These are phyloP conservation scores for Colletotrichum sp. DNA, from an alignment of 2,329 filamentous ascomycete genomes.

Conservation along the genomic window DNA sequence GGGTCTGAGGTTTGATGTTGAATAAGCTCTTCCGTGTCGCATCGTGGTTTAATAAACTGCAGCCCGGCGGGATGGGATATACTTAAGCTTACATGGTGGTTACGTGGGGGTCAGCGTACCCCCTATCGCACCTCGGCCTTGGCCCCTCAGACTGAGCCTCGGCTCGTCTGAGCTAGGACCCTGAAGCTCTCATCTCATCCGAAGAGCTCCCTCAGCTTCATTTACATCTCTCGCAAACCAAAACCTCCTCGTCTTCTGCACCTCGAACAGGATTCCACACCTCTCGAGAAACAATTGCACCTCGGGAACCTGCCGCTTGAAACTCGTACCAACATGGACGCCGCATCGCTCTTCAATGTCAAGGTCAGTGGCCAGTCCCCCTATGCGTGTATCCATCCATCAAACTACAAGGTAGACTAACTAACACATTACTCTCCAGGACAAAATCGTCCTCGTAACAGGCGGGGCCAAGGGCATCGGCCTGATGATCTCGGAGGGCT, in stretches of 20 bases:
- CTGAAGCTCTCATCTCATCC: not conserved
- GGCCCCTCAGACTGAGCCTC: conserved; percentile 6
- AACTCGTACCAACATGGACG: conserved; percentile 51
- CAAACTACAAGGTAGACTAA: not conserved
- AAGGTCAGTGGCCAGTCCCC: conserved; percentile 47
- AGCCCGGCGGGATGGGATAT: not conserved
- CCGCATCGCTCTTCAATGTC: conserved; percentile 60
- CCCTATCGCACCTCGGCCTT: not conserved
- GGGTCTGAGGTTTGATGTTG: not conserved
- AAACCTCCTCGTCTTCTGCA: not conserved
- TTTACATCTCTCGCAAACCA: not conserved
- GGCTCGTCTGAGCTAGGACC: not conserved
- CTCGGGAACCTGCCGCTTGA: not conserved
- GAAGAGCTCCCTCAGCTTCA: not conserved
- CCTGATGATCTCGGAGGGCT: conserved; percentile 71
- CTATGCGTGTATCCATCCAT: not conserved
- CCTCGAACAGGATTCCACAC: not conserved
- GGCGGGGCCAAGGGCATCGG: conserved; percentile 68
- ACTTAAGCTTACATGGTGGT: not conserved
- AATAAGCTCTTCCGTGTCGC: not conserved
- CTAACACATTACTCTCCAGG: conserved; percentile 36
- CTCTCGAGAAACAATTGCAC: not conserved
- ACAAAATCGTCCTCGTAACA: conserved; percentile 64
- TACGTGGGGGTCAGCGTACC: not conserved
- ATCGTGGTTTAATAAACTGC: not conserved